Evolutionary conservation across 2,329 filamentous ascomycete species (phyloP), one percentile per base, ranked within the genome.

Genomic region (Pestalotiopsis sp.): DNA sequence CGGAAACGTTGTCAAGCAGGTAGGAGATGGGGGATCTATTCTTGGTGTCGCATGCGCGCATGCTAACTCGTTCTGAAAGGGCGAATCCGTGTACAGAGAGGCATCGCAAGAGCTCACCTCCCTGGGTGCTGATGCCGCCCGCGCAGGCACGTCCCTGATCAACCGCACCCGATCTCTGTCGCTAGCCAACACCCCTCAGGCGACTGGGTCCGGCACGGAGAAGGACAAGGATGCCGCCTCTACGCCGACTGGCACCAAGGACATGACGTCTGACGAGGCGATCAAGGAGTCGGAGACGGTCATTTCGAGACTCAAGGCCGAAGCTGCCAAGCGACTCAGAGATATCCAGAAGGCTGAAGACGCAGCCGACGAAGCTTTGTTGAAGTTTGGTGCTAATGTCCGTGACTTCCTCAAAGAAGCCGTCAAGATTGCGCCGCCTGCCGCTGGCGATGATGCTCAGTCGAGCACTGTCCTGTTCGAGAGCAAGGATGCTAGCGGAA

Each of bases 331-430:
- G 81, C 89, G 94, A 62, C 84, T 98, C 69, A 96, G 93, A 76
- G 94, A 98, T 69, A 91, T 98, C 23, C 93, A 98, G 77, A 90
- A 90, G 74, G 96, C 95, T 13, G 96, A 99, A 81, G 95, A 98
- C 77, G 95, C 95, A 3, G 96, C 96, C 7, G 96, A 99, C 79
- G 96, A 98, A 80, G 96, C 96, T 0, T 88, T 99, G 11, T 84
- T 98, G 73, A 93, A 93, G 72, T 98, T 98, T 76, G 96, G 96
- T 25, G 90, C 90, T 69, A 98, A 96, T 75, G 90, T 99, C 63
- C 88, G 93, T 49, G 92, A 95, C 80, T 98, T 97, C 82, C 84
- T 99, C 71, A 90, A 91, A 65, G 95, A 99, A 73, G 96, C 96
- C 64, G 92, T 99, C 68, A 94, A 88, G 66, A 93, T 99, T 74